Evolutionary conservation across 768 basidiomycete genomes (phyloP), one percentile per base, ranked within the genome.

Genomic region (Royoungia palumana): DNA sequence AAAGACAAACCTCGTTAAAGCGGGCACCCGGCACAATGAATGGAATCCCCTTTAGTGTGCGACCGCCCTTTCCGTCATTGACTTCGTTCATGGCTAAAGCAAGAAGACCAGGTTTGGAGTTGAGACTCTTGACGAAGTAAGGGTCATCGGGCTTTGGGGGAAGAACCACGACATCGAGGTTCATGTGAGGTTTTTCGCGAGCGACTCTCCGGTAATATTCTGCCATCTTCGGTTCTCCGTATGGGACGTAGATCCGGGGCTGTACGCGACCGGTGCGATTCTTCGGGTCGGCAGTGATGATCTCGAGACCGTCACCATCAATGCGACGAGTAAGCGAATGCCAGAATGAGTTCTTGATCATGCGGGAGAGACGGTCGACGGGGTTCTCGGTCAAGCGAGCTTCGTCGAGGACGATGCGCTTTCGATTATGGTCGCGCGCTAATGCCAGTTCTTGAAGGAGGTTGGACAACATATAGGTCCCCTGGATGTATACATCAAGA

Each of bases 401-500:
- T 68, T 99, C 96, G 59, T 99, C 96, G n/a, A 99, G 83, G 17
- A 99, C 92, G 63, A 99, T 96, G 8, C 93, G 88, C 71, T 95
- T 95, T 48, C 94, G 78, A 54, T 88, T 87, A 69, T 95, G 94
- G 64, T 98, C 95, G 9, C 92, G 83, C 6, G 96, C 95, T 19
- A 98, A 82, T 3, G 95, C 95, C 40, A 99, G 85, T 66, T 99
- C 95, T 75, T 99, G 95, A n/a, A 99, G 78, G 21, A 99, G 81
- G 70, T 97, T 98, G 12, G 95, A 97, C 39, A 99, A 76, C 95
- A 97, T 98, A 71, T 98, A 99, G n/a, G 89, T 97, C 35, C 96
- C 95, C 87, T 94, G 63, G 14, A 51, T 13, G 54, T 21, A 43
- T 37, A 21, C 44, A 22, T 54, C 44, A 56, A 49, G 42, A 53